Evolutionary conservation across 305 asterid genomes (phyloP), one percentile per base, ranked within the genome.

Genomic region (Ilex paraguariensis): DNA sequence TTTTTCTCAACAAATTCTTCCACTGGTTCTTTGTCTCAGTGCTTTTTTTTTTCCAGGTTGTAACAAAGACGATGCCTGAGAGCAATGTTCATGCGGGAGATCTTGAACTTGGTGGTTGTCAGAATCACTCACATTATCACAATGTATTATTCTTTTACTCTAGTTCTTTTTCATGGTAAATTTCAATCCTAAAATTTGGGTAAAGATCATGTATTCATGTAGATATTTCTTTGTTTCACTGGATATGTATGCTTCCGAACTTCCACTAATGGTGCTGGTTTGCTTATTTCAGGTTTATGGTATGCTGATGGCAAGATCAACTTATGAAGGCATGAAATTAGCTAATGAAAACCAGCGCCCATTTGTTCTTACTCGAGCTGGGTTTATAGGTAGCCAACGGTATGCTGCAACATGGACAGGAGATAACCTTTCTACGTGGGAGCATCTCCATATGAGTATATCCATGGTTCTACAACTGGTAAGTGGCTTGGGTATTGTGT

Each of bases 341-440:
- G 89, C 92, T 64, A 73, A 80, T 69, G 79, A 73, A 77, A 78
- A 74, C 71, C 84, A 77, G 63, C 95, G 99, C 14, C 99, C 97
- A 6, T 93, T 93, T 78, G 97, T 93, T 70, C 91, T 93, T 68
- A 87, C 99, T 10, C 84, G 99, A 75, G 99, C 99, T 66, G 97
- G 96, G 56, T 93, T 84, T 75, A 82, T 87, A 51, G 99, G 99
- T 62, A 86, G 96, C 87, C 97, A 93, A 68, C 82, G 87, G 84
- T 88, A 83, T 79, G 97, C 99, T 75, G 97, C 96, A 59, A 93
- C 99, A 60, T 93, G 99, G 99, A 93, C 99, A 10, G 99, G 99
- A 68, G 99, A 93, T 70, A 93, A 93, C 81, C 76, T 90, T 73
- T 83, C 97, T 50, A 87, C 95, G 13, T 93, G 97, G 99, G 99